Percentiles rank a stretch among this genome's conserved stretches.
These are phyloP conservation scores for Dipteronia sinensis DNA, from an alignment of 345 rosid genomes.

Conservation along the genomic window DNA sequence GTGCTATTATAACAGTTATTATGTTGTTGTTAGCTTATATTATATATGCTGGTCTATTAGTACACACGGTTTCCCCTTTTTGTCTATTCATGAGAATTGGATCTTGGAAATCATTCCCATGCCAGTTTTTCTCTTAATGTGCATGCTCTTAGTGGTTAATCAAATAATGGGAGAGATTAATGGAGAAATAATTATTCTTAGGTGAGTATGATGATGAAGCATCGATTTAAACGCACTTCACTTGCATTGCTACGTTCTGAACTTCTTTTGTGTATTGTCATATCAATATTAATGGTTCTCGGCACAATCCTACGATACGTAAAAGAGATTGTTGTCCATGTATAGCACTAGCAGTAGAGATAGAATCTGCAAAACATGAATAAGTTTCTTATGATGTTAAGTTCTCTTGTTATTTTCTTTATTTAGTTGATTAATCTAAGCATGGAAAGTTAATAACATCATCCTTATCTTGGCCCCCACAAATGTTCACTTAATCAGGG, in stretches of 20 bases:
- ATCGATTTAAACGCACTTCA: background rate
- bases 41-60: background rate
- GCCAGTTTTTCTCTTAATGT: background rate
- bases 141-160: background rate
- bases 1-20: background rate
- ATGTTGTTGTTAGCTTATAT: background rate
- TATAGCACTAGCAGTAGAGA: background rate
- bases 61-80: background rate
- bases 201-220: background rate
- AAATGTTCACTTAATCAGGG: constrained; percentile 26
- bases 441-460: background rate
- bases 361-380: background rate
- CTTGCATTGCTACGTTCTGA: background rate
- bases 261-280: background rate
- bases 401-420: background rate
- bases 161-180: background rate
- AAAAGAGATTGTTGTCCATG: background rate
- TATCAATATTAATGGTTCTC: background rate
- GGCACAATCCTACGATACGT: background rate
- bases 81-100: background rate
- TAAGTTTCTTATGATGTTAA: background rate
- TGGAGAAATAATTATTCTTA: background rate
- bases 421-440: background rate
- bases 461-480: background rate
- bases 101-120: background rate